These are phyloP conservation scores for Paratinospora sagittata DNA, from an alignment of 164 flowering plant genomes.

Conservation along the genomic window DNA sequence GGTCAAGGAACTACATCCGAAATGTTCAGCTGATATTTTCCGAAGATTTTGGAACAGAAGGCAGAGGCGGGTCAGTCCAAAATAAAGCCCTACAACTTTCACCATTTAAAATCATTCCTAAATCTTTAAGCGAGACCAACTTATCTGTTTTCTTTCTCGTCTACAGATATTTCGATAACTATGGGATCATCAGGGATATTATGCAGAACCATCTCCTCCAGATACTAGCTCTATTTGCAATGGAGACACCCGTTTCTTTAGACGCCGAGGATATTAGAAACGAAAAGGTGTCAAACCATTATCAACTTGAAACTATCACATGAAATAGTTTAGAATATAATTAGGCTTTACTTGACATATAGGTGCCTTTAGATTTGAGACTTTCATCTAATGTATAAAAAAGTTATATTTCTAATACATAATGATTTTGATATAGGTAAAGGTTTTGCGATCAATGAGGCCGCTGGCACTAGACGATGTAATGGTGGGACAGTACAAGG, in stretches of 20 bases:
- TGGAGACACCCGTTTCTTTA: slow-evolving; percentile 96
- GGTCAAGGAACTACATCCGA: slow-evolving; percentile 90
- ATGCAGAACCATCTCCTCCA: too few relatives aligned
- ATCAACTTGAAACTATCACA: neutral
- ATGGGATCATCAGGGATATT: too few relatives aligned
- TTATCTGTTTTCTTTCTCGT: slow-evolving; percentile 5
- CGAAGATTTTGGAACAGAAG: slow-evolving; percentile 97
- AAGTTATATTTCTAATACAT: neutral
- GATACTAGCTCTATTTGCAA: slow-evolving; percentile 90
- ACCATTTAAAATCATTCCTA: neutral
- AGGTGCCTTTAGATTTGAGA: neutral
- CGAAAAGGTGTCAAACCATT: slow-evolving; percentile 56
- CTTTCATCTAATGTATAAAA: neutral
- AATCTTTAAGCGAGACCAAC: neutral
- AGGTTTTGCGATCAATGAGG: slow-evolving; percentile 89
- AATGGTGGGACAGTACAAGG: slow-evolving; percentile 81
- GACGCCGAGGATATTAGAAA: slow-evolving; percentile 94
- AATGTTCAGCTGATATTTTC: slow-evolving; percentile 90
- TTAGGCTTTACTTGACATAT: too few relatives aligned
- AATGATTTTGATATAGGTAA: slow-evolving; percentile 44
- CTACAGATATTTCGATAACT: slow-evolving; percentile 80
- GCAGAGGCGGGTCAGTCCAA: slow-evolving; percentile 78
- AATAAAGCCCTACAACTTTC: neutral
- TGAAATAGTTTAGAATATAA: too few relatives aligned
- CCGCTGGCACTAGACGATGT: slow-evolving; percentile 67